Percentiles rank a stretch among this genome's conserved stretches.
phyloP scores from a whole-genome alignment of 1,284 basidiomycete species.

The Sphaerobolus stellatus region DNA sequence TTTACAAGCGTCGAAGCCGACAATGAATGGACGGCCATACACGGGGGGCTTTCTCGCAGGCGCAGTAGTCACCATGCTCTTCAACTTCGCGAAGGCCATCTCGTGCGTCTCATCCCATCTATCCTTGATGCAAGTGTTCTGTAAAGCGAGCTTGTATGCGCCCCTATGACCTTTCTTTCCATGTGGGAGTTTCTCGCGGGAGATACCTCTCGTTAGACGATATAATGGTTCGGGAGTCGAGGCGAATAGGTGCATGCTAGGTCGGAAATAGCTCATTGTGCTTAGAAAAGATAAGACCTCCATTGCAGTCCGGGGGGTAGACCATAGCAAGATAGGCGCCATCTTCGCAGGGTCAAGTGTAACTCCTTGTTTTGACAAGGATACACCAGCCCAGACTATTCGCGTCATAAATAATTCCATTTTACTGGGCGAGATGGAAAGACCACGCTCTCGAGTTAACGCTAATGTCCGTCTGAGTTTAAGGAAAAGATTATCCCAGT shows the following conservation, averaged over 20 bases:
- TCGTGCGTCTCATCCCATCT: background rate
- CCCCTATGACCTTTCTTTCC: too few relatives aligned
- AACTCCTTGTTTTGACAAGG: background rate
- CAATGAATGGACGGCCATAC: background rate
- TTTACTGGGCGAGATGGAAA: slow-evolving; percentile 15
- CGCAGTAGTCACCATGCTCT: background rate
- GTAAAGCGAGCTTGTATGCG: background rate
- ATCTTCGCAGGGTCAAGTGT: background rate
- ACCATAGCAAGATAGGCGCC: background rate
- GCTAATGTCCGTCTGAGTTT: background rate
- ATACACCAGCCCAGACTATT: slow-evolving; percentile 16
- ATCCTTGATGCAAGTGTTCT: background rate
- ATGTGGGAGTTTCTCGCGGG: too few relatives aligned
- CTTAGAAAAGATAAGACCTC: background rate
- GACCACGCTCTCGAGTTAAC: background rate
- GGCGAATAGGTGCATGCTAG: background rate
- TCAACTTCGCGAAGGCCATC: background rate
- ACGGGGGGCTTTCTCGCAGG: background rate
- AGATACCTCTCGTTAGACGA: too few relatives aligned
- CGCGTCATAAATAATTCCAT: slow-evolving; percentile 14
- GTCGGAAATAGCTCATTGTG: background rate
- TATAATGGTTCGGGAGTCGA: background rate
- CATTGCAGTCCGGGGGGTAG: background rate
- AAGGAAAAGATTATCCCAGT: slow-evolving; percentile 5
- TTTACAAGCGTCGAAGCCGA: background rate